Conservation (phyloP, 2,329 filamentous ascomycete genomes). For the Blastomyces emzantsi region DNA sequence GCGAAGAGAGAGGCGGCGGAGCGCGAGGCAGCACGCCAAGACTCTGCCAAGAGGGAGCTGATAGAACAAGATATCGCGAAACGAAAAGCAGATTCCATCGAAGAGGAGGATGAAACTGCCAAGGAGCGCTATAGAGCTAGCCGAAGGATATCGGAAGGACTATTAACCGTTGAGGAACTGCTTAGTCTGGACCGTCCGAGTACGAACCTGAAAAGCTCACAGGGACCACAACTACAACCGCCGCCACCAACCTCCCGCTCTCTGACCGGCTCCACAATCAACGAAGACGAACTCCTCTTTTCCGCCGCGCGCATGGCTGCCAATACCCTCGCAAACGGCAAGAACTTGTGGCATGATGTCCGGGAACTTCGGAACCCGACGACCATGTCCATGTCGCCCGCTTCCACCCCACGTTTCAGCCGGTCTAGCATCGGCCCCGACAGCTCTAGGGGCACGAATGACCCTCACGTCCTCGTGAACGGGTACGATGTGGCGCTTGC, state of each 20-base stretch:
- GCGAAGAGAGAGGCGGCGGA: conserved; percentile 8
- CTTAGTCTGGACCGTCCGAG: conserved; percentile 10
- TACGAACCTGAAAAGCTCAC: conserved; percentile 10
- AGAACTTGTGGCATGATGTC: conserved; percentile 25
- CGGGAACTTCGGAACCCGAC: conserved; percentile 18
- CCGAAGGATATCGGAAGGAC: conserved; percentile 10
- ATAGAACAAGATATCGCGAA: conserved; percentile 17
- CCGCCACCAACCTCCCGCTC: neutral
- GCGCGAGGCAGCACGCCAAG: conserved; percentile 1
- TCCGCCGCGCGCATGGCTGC: conserved; percentile 35
- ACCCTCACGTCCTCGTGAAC: conserved; percentile 22
- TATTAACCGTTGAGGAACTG: conserved; percentile 16
- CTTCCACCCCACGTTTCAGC: conserved; percentile 8
- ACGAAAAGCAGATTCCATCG: conserved; percentile 12
- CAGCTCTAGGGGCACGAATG: conserved; percentile 16
- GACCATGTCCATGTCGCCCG: conserved; percentile 14
- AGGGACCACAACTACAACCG: conserved; percentile 7
- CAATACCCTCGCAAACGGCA: conserved; percentile 31
- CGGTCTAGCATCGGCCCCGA: conserved; percentile 5
- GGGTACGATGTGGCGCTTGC: conserved; percentile 36
- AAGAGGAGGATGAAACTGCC: conserved; percentile 9
- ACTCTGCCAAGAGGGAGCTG: conserved; percentile 10
- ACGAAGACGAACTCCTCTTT: conserved; percentile 36
- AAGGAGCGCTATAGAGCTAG: conserved; percentile 10
- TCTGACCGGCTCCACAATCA: conserved; percentile 19